These are phyloP conservation scores for Aspergillus ellipticus DNA, from an alignment of 495 filamentous ascomycete genomes.

Conservation along the genomic window DNA sequence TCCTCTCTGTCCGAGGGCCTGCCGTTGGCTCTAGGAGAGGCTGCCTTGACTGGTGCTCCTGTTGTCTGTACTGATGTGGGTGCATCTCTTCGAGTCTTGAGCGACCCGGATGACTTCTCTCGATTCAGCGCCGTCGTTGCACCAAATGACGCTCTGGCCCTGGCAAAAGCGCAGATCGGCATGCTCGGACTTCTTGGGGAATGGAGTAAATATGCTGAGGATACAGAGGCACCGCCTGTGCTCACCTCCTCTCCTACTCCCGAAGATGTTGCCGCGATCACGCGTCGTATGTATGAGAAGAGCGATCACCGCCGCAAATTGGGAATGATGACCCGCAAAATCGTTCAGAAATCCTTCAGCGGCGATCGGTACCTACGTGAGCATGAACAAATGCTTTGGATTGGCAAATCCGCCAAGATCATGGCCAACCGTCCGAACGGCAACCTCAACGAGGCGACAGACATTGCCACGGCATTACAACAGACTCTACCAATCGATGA, in stretches of 20 bases:
- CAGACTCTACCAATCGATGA: slow-evolving; percentile 34
- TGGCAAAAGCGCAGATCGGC: slow-evolving; percentile 60
- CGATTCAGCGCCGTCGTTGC: slow-evolving; percentile 60
- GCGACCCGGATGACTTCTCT: slow-evolving; percentile 53
- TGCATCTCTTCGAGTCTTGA: slow-evolving; percentile 60
- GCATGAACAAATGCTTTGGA: slow-evolving; percentile 69
- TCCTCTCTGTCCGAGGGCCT: slow-evolving; percentile 65
- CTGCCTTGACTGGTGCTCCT: slow-evolving; percentile 59
- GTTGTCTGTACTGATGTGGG: slow-evolving; percentile 65
- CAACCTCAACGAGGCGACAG: slow-evolving; percentile 23
- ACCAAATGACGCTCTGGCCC: slow-evolving; percentile 56
- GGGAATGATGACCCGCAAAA: slow-evolving; percentile 57
- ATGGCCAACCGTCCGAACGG: slow-evolving; percentile 32
- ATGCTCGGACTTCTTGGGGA: slow-evolving; percentile 58
- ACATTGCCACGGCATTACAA: slow-evolving; percentile 27
- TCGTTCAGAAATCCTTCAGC: slow-evolving; percentile 59
- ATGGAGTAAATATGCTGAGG: slow-evolving; percentile 53
- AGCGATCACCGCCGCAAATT: slow-evolving; percentile 52
- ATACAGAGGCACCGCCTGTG: slow-evolving; percentile 40
- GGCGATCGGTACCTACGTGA: slow-evolving; percentile 62
- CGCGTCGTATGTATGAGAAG: slow-evolving; percentile 60
- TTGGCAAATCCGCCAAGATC: slow-evolving; percentile 48
- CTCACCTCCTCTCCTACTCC: slow-evolving; percentile 47
- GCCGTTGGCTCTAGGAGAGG: slow-evolving; percentile 62
- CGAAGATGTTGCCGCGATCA: slow-evolving; percentile 52